Percentiles rank a stretch among this genome's conserved stretches.
Conservation (phyloP, 768 basidiomycete genomes). For the Lyophyllum shimeji region DNA sequence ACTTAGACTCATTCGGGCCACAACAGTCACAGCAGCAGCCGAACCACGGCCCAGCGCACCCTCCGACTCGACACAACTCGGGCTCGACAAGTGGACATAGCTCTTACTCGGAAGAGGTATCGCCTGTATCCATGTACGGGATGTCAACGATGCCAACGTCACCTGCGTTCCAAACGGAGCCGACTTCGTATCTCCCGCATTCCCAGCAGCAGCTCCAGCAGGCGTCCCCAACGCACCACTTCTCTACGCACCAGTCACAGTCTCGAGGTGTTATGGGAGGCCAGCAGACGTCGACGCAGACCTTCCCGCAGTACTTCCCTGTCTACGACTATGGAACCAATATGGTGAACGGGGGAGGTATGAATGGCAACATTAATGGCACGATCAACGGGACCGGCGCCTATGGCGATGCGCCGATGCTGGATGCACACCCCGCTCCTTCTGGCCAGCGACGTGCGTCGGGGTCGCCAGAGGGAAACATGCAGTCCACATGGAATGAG, state of each 20-base stretch:
- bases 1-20: conserved; percentile 59
- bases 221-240: conserved; percentile 12
- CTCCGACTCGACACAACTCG: conserved; percentile 11
- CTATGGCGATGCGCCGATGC: conserved; percentile 30
- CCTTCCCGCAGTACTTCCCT: conserved; percentile 71
- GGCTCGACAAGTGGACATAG: conserved; percentile 10
- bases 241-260: conserved; percentile 12
- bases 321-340: conserved; percentile 68
- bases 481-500: conserved; percentile 65
- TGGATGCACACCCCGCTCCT: conserved; percentile 40
- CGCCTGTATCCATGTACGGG: conserved; percentile 47
- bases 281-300: conserved; percentile 13
- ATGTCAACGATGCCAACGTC: conserved; percentile 38
- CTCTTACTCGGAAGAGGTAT: conserved; percentile 29
- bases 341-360: conserved; percentile 21
- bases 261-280: conserved; percentile 20
- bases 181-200: conserved; percentile 31
- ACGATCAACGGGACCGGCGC: conserved; percentile 14
- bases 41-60: conserved; percentile 11
- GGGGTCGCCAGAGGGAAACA: conserved; percentile 59
- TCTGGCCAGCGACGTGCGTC: conserved; percentile 40
- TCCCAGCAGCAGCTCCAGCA: conserved; percentile 23
- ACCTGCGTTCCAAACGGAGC: conserved; percentile 33
- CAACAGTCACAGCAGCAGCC: conserved; percentile 23
- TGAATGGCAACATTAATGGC: conserved; percentile 2